Evolutionary conservation across 2,329 filamentous ascomycete genomes (phyloP).

Genomic region (Aureobasidium sp.): DNA sequence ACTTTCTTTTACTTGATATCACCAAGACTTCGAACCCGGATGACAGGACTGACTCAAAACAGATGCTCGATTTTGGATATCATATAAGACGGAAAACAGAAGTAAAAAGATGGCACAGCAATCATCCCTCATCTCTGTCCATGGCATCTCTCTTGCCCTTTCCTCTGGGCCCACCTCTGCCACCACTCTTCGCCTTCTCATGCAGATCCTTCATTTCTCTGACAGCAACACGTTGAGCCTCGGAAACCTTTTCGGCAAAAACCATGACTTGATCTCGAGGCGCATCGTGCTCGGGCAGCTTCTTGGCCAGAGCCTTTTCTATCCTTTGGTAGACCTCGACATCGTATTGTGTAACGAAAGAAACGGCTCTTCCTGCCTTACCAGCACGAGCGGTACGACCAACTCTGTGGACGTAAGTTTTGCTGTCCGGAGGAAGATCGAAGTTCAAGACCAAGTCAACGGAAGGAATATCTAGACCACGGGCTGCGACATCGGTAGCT

Average conservation of each 20-base stretch:
- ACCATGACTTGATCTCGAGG: constrained; percentile 81
- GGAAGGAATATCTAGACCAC: constrained; percentile 87
- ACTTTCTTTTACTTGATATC: too few relatives aligned
- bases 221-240: constrained; percentile 72
- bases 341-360: constrained; percentile 60
- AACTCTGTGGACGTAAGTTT: constrained; percentile 86
- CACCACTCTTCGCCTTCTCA: constrained; percentile 52
- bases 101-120: not conserved
- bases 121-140: constrained; percentile 61
- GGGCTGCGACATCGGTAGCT: constrained; percentile 86
- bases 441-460: constrained; percentile 83
- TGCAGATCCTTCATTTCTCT: constrained; percentile 73
- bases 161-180: constrained; percentile 40
- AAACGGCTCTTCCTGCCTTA: constrained; percentile 73
- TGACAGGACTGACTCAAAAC: not conserved
- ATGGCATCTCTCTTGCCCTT: constrained; percentile 52
- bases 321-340: constrained; percentile 72
- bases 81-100: not conserved
- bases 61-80: not conserved
- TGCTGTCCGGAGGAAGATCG: constrained; percentile 74
- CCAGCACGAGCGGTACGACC: constrained; percentile 82
- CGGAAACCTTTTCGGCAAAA: constrained; percentile 66
- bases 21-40: too few relatives aligned
- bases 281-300: constrained; percentile 59
- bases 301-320: constrained; percentile 71